Conservation (phyloP, 2,329 filamentous ascomycete species). For the Bipolaris cookei region DNA sequence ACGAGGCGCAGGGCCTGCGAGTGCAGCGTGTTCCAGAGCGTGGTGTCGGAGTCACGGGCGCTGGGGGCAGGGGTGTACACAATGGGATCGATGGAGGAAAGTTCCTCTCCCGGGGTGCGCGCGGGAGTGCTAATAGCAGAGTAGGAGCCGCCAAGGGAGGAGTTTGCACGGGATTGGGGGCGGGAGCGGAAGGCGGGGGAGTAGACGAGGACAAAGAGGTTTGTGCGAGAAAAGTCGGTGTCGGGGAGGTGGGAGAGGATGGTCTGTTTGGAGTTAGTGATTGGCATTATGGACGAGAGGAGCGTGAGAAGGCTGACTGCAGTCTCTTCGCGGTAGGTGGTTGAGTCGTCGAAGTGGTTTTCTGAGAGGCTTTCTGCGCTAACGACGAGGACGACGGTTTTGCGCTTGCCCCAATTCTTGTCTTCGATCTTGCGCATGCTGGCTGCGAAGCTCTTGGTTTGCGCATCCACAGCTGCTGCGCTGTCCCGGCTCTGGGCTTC, state of each 20-base stretch:
- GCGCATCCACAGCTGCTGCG: conserved; percentile 39
- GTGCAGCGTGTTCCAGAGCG: conserved; percentile 79
- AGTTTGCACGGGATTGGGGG: conserved; percentile 40
- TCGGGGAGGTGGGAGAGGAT: conserved; percentile 88
- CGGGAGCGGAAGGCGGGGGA: conserved; percentile 78
- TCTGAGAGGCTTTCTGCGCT: conserved; percentile 74
- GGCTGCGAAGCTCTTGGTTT: conserved; percentile 42
- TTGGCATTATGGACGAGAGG: conserved; percentile 14
- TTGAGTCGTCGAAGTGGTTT: conserved; percentile 62
- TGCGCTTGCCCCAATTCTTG: conserved; percentile 52
- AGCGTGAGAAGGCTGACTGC: conserved; percentile 67
- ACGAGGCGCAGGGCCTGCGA: conserved; percentile 79
- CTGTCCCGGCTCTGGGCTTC: conserved; percentile 48
- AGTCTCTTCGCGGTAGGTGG: conserved; percentile 70
- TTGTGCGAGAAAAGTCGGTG: conserved; percentile 73
- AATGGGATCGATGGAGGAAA: conserved; percentile 50
- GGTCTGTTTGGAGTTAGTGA: conserved; percentile 49
- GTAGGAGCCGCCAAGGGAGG: conserved; percentile 77
- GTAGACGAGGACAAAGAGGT: conserved; percentile 89
- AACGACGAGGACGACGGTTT: conserved; percentile 85
- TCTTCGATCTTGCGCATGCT: conserved; percentile 31
- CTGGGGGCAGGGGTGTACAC: conserved; percentile 47
- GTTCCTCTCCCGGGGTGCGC: conserved; percentile 69
- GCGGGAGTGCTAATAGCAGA: conserved; percentile 79
- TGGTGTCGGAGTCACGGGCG: conserved; percentile 46